These are phyloP conservation scores for Zygnema cylindricum DNA, from an alignment of 139 green algal species.

Conservation along the genomic window DNA sequence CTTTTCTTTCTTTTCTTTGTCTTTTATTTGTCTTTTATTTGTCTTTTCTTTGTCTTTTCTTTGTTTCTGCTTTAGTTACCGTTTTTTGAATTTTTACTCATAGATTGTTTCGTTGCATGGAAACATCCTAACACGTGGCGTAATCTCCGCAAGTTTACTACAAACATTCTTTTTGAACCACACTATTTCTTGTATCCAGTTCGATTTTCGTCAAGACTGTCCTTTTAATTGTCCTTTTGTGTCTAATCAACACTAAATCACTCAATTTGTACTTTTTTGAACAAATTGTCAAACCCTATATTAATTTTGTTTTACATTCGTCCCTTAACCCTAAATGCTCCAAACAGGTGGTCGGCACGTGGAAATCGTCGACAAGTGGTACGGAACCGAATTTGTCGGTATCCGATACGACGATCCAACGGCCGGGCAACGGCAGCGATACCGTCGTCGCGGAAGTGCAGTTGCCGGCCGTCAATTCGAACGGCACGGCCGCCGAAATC, in stretches of 20 bases:
- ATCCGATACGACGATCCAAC: neutral
- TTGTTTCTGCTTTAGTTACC: too few species aligned
- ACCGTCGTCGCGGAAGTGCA: neutral
- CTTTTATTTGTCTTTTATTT: too few species aligned
- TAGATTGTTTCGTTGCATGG: neutral
- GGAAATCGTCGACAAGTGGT: neutral
- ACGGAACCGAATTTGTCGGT: neutral
- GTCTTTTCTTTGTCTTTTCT: too few species aligned
- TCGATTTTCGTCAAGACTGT: too few species aligned
- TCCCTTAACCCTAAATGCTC: too few species aligned
- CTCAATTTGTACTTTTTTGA: neutral
- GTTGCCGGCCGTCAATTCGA: neutral
- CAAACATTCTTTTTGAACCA: too few species aligned
- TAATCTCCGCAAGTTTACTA: too few species aligned
- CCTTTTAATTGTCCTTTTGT: neutral
- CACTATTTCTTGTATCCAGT: too few species aligned
- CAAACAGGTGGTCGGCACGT: neutral
- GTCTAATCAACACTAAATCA: neutral
- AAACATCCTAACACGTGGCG: too few species aligned
- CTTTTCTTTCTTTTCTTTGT: too few species aligned
- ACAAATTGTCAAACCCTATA: too few species aligned
- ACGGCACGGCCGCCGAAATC: neutral
- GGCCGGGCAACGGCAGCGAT: neutral
- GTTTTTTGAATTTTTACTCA: neutral
- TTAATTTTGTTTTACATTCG: too few species aligned